Evolutionary conservation across 805 yeast species (phyloP), one percentile per base, ranked within the genome.

Genomic region (Yarrowia bubula): DNA sequence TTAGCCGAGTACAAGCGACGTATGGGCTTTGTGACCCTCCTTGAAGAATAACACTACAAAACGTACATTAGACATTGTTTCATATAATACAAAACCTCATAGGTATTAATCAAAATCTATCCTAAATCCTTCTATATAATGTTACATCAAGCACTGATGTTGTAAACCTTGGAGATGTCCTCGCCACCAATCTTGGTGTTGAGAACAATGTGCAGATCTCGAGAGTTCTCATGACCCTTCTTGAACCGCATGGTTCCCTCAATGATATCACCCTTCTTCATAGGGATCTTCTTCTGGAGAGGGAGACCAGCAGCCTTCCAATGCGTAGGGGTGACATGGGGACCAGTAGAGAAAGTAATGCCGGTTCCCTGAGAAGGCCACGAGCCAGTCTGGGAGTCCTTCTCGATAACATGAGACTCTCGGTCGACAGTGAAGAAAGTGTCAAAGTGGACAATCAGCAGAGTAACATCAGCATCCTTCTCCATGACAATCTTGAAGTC

Each of bases 231-330:
- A 48, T 75, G 76, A 75, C 89, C 92, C 66, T 98, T 98, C 73
- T 86, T 81, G 68, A 90, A 86, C 7, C 88, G 84, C 67, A 95
- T 78, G 37, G 79, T 79, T 55, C 98, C 95, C 67, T 82, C 81
- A 70, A 96, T 80, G 42, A 75, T 73, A 72, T 95, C 99, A 66
- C 93, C 97, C 70, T 81, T 80, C 73, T 87, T 86, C 68, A 93
- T 77, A 32, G 90, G 96, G 38, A 39, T 31, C 61, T 55, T 55
- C 71, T 90, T 89, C 70, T 83, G 86, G 72, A 93, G 82, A 77
- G 95, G 95, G 78, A 96, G 92, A 1, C 95, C 96, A 18, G 97
- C 89, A 79, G 95, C 98, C 77, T 95, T 96, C 99, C 99, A 95
- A 79, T 95, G 99, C 13, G 99, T 95, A 80, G 92, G 92, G 70